Percentiles rank a stretch among this genome's conserved stretches.
These are phyloP conservation scores for Rhizopogon vulgaris DNA, from an alignment of 768 basidiomycete genomes.

Conservation along the genomic window DNA sequence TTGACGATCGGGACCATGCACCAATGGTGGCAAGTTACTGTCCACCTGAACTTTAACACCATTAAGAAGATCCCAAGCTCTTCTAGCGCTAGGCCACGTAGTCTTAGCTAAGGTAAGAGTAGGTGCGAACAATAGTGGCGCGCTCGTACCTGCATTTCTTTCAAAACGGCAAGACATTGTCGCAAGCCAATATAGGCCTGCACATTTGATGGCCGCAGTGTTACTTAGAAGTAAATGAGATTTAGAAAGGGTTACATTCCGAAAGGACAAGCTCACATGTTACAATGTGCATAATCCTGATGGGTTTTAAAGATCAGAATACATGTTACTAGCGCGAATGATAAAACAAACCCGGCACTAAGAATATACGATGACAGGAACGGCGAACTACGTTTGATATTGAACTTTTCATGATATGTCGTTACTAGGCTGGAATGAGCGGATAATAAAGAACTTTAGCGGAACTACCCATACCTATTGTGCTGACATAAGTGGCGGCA, in stretches of 20 bases:
- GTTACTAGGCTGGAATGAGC: slow-evolving; percentile 33
- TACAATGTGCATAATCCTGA: slow-evolving; percentile 74
- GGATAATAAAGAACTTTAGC: not conserved
- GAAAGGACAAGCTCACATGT: slow-evolving; percentile 42
- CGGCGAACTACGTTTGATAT: slow-evolving; percentile 53
- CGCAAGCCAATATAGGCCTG: slow-evolving; percentile 63
- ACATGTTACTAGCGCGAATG: not conserved
- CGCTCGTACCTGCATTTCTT: slow-evolving; percentile 57
- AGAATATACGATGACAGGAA: slow-evolving; percentile 67
- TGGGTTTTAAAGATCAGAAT: slow-evolving; percentile 1
- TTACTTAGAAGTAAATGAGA: slow-evolving; percentile 40
- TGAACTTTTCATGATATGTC: slow-evolving; percentile 54
- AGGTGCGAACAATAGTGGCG: slow-evolving; percentile 2
- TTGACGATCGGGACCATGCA: slow-evolving; percentile 37
- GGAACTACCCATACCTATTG: slow-evolving; percentile 42
- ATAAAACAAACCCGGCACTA: slow-evolving; percentile 55
- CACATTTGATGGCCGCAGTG: slow-evolving; percentile 61
- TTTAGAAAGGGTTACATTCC: slow-evolving; percentile 4
- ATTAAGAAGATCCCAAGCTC: slow-evolving; percentile 60
- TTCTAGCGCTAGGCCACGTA: slow-evolving; percentile 66
- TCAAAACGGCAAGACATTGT: slow-evolving; percentile 56
- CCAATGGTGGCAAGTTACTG: slow-evolving; percentile 28
- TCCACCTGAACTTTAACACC: slow-evolving; percentile 56
- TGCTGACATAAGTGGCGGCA: slow-evolving; percentile 66
- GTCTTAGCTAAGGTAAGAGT: slow-evolving; percentile 30